A percentile compares a stretch with the other conserved stretches of the same genome.
Evolutionary conservation across 2,329 filamentous ascomycete genomes (phyloP).

Genomic region (Sporothrix variecibatus): DNA sequence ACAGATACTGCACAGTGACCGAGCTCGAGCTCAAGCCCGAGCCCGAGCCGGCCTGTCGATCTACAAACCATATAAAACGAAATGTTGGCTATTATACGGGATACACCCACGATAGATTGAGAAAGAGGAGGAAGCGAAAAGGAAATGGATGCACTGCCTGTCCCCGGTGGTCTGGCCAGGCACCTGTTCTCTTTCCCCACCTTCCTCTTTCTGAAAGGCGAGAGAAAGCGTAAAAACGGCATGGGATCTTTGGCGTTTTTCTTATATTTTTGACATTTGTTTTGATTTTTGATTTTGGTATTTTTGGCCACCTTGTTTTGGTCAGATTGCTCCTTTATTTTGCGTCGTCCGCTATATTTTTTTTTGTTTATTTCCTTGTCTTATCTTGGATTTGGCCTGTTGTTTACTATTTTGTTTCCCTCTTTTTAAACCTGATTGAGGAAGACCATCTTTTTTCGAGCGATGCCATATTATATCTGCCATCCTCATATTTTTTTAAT

Average conservation of each 20-base stretch:
- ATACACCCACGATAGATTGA: neutral
- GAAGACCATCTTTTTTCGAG: constrained; percentile 12
- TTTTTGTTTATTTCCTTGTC: neutral
- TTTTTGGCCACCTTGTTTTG: neutral
- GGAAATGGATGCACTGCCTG: constrained; percentile 8
- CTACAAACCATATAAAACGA: neutral
- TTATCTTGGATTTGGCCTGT: neutral
- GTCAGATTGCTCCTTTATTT: neutral
- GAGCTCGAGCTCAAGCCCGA: neutral
- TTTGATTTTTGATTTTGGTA: neutral
- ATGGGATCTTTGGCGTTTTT: constrained; percentile 25
- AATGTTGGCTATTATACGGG: neutral
- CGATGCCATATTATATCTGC: constrained; percentile 15
- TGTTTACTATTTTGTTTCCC: constrained; percentile 7
- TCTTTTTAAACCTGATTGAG: neutral
- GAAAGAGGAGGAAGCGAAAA: neutral
- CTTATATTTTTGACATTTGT: neutral
- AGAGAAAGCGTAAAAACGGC: constrained; percentile 26
- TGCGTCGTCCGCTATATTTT: constrained; percentile 7
- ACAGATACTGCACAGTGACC: neutral
- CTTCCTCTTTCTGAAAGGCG: neutral
- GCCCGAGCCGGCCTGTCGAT: neutral
- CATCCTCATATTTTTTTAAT: constrained; percentile 14
- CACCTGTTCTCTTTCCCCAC: neutral
- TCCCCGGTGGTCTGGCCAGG: constrained; percentile 15